A percentile compares a stretch with the other conserved stretches of the same genome.
These are phyloP conservation scores for Mucor saturninus DNA, from an alignment of 371 early-diverging fungal genomes.

Conservation along the genomic window DNA sequence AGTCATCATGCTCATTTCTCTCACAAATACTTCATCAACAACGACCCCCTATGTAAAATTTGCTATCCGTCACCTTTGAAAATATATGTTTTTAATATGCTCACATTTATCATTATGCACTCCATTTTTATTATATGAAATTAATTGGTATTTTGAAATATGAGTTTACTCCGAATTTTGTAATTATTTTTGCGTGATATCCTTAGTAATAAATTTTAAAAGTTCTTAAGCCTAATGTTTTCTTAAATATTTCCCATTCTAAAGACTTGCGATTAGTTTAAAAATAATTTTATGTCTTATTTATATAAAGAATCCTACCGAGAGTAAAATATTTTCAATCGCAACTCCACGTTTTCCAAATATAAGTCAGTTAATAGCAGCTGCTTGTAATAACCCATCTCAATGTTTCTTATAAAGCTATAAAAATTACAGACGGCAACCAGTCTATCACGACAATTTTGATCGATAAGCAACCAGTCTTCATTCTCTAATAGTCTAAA, in stretches of 20 bases:
- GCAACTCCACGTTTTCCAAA: conserved; percentile 5
- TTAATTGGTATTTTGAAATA: neutral
- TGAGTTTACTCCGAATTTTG: too few relatives aligned
- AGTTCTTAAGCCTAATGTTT: neutral
- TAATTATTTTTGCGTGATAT: neutral
- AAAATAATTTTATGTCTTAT: neutral
- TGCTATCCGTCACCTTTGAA: neutral
- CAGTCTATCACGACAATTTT: conserved; percentile 68
- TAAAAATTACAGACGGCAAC: conserved; percentile 91
- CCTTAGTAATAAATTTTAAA: neutral
- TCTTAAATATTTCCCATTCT: conserved; percentile 7
- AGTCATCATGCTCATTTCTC: conserved; percentile 14
- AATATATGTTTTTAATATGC: neutral
- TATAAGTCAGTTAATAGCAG: conserved; percentile 2
- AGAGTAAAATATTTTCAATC: conserved; percentile 12
- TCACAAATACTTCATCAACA: neutral
- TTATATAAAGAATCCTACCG: conserved; percentile 4
- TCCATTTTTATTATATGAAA: neutral
- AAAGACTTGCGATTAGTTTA: neutral
- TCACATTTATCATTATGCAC: neutral
- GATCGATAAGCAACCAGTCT: conserved; percentile 27
- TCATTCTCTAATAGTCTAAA: conserved; percentile 26
- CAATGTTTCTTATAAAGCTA: conserved; percentile 82
- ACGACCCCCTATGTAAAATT: neutral
- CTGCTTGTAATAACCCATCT: conserved; percentile 56